These are phyloP conservation scores for Crithidia mellificae DNA, from an alignment of 208 protist genomes.

Conservation along the genomic window DNA sequence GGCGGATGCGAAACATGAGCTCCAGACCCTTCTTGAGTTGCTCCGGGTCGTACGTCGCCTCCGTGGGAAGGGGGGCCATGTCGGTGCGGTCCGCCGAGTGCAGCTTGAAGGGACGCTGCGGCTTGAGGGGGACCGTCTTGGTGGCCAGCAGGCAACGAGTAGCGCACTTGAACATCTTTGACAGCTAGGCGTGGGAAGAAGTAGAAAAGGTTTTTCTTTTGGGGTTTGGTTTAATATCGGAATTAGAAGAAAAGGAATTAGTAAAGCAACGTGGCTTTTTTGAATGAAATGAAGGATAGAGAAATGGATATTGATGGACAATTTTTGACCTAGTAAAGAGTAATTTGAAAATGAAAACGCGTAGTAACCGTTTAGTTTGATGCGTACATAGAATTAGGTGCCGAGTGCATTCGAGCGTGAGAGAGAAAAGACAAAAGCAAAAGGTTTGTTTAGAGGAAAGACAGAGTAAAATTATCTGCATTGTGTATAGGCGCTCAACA, in stretches of 20 bases:
- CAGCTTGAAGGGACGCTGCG: slow-evolving; percentile 75
- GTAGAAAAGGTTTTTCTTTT: slow-evolving; percentile 8
- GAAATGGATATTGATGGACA: slow-evolving; percentile 1
- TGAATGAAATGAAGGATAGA: slow-evolving; percentile 6
- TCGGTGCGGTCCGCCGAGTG: slow-evolving; percentile 67
- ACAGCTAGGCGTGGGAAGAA: slow-evolving; percentile 2
- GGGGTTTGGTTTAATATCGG: background rate
- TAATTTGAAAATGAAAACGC: background rate
- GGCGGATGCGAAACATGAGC: slow-evolving; percentile 93
- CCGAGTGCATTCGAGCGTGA: too few species aligned
- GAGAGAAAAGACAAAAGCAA: too few species aligned
- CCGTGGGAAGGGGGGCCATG: slow-evolving; percentile 69
- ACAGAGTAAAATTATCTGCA: too few species aligned
- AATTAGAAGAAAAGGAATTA: background rate
- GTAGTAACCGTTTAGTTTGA: too few species aligned
- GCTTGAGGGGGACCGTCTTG: slow-evolving; percentile 75
- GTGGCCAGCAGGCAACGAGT: slow-evolving; percentile 64
- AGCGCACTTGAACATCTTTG: slow-evolving; percentile 69
- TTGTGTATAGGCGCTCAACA: too few species aligned
- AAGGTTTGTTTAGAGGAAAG: too few species aligned
- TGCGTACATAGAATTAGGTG: too few species aligned
- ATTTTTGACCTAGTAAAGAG: background rate
- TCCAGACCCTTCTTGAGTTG: slow-evolving; percentile 76
- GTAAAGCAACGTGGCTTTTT: slow-evolving; percentile 3
- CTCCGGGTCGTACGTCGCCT: slow-evolving; percentile 76